These are phyloP conservation scores for Berberis vulgaris DNA, from an alignment of 164 flowering plant species.

Conservation along the genomic window DNA sequence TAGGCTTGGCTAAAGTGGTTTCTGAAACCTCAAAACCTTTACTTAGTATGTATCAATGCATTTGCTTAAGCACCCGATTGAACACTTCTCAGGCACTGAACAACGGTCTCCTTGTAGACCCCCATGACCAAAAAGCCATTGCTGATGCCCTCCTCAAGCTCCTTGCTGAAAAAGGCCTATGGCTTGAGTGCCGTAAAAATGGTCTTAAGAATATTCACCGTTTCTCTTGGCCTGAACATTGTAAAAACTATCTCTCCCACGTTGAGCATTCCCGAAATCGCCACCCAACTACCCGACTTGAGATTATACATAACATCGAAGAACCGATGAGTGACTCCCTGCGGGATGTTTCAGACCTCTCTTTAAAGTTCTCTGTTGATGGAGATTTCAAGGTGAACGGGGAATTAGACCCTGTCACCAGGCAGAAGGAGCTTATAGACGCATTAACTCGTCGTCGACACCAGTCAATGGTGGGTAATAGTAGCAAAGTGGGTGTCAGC, in stretches of 20 bases:
- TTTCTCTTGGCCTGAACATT: conserved; percentile 84
- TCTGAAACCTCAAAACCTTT: too few relatives aligned
- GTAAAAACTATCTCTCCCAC: conserved; percentile 64
- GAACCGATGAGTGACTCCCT: conserved; percentile 82
- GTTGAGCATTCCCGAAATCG: conserved; percentile 57
- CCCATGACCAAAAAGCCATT: conserved; percentile 62
- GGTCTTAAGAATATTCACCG: conserved; percentile 66
- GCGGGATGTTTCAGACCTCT: conserved; percentile 65
- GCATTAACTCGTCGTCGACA: conserved; percentile 26
- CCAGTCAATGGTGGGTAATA: conserved; percentile 14
- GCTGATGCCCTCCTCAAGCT: conserved; percentile 73
- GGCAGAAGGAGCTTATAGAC: conserved; percentile 54
- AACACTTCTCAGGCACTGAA: conserved; percentile 38
- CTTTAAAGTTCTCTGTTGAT: conserved; percentile 62
- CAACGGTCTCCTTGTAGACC: conserved; percentile 67
- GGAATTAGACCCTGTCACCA: conserved; percentile 33
- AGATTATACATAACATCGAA: conserved; percentile 35
- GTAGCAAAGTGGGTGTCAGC: conserved; percentile 15
- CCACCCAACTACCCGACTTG: conserved; percentile 49
- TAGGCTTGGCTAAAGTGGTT: too few relatives aligned
- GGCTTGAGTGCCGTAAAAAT: conserved; percentile 61
- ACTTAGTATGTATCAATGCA: background rate
- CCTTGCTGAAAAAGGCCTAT: conserved; percentile 55
- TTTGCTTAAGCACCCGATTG: background rate
- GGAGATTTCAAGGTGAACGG: conserved; percentile 50